A percentile compares a stretch with the other conserved stretches of the same genome.
phyloP scores from a whole-genome alignment of 1,139 yeast genomes.

The Saccharomyces hybrid region DNA sequence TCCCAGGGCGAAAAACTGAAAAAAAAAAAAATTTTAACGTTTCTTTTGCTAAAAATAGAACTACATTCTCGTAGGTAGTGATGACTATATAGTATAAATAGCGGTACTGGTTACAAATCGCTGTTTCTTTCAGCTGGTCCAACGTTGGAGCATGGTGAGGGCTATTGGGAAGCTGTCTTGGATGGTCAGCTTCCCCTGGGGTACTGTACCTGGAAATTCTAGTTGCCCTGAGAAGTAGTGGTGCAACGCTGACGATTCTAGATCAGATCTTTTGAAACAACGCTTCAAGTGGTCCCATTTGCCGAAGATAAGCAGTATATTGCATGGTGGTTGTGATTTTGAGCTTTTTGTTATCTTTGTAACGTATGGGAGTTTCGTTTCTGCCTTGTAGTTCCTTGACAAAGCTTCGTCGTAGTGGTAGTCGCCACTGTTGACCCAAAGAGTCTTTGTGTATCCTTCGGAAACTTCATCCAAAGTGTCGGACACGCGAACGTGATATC shows the following conservation, averaged over 20 bases:
- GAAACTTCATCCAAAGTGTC: constrained; percentile 51
- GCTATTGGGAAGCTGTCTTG: constrained; percentile 43
- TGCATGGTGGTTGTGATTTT: constrained; percentile 12
- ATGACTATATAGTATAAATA: neutral
- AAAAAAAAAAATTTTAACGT: constrained; percentile 1
- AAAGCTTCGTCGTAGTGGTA: constrained; percentile 37
- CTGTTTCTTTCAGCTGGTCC: neutral
- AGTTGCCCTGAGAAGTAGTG: constrained; percentile 65
- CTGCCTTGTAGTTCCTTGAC: constrained; percentile 19
- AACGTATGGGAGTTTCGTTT: constrained; percentile 19
- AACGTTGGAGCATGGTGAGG: constrained; percentile 33
- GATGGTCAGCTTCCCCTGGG: constrained; percentile 36
- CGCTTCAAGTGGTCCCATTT: constrained; percentile 50
- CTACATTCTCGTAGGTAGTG: neutral
- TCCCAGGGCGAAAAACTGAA: neutral
- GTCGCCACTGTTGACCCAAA: constrained; percentile 51
- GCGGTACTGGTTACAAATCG: neutral
- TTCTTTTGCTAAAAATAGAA: neutral
- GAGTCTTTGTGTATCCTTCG: neutral
- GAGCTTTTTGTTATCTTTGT: constrained; percentile 9
- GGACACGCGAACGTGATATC: constrained; percentile 69
- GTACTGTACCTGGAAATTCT: constrained; percentile 46
- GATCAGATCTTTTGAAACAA: constrained; percentile 44
- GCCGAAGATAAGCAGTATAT: constrained; percentile 53
- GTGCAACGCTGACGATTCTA: constrained; percentile 43